Percentiles rank a stretch among this genome's conserved stretches.
Conservation (phyloP, 495 filamentous ascomycete species). For the Cercophora scortea region DNA sequence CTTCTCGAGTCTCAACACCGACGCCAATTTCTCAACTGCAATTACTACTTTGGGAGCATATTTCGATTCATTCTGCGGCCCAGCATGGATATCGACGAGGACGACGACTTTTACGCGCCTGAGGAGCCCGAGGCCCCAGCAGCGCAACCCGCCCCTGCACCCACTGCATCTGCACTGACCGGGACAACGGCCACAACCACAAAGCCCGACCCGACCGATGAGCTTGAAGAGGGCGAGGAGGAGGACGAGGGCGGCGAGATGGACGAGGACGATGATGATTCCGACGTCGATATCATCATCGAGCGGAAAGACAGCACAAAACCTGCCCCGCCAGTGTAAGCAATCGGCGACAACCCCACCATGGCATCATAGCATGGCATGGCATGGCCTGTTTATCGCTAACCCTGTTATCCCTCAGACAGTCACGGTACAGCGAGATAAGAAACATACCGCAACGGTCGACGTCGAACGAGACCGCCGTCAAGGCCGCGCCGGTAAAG, state of each 20-base stretch:
- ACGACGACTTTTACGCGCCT: constrained; percentile 61
- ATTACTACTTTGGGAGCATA: neutral
- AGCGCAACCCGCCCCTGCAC: constrained; percentile 12
- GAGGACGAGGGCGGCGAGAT: constrained; percentile 68
- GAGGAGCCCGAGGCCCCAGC: constrained; percentile 32
- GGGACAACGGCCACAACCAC: constrained; percentile 4
- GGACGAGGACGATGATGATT: constrained; percentile 60
- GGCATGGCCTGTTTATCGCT: too few species aligned
- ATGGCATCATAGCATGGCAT: neutral
- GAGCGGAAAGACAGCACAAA: constrained; percentile 72
- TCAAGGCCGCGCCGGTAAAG: constrained; percentile 37
- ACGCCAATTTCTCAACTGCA: neutral
- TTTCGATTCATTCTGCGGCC: neutral
- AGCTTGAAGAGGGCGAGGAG: constrained; percentile 52
- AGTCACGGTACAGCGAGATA: constrained; percentile 52
- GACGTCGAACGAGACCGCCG: constrained; percentile 40
- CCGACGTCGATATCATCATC: constrained; percentile 89
- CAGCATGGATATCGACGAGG: constrained; percentile 61
- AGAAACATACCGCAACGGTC: constrained; percentile 61
- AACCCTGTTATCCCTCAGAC: constrained; percentile 15
- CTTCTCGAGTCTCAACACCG: neutral
- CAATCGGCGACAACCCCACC: constrained; percentile 4
- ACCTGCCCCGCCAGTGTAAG: constrained; percentile 59
- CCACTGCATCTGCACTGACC: constrained; percentile 1
- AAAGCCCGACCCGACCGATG: constrained; percentile 30